Evolutionary conservation across 352 stramenopile species (phyloP).

Genomic region (Phytophthora ohioensis): DNA sequence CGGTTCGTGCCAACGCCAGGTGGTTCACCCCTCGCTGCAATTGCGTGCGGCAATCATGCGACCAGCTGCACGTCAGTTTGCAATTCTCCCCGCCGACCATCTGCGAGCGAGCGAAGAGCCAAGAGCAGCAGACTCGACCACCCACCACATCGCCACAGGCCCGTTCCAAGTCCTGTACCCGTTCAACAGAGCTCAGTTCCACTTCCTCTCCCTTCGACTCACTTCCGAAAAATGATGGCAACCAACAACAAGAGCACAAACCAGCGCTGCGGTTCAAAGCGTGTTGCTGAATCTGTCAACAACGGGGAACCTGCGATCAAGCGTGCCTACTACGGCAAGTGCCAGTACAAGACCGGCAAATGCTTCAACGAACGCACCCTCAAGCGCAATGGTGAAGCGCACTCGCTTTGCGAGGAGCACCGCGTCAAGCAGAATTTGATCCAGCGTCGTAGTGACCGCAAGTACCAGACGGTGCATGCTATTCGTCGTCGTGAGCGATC

Average conservation of each 20-base stretch:
- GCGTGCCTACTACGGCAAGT: constrained; percentile 78
- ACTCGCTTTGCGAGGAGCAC: constrained; percentile 88
- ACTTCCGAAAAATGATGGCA: constrained; percentile 47
- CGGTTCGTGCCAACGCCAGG: constrained; percentile 40
- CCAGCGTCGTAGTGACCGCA: constrained; percentile 85
- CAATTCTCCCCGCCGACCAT: constrained; percentile 51
- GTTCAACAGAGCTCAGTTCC: constrained; percentile 29
- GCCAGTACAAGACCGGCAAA: constrained; percentile 90
- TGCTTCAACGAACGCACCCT: constrained; percentile 89
- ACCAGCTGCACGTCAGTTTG: constrained; percentile 61
- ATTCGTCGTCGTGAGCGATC: constrained; percentile 82
- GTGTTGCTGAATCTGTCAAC: constrained; percentile 19
- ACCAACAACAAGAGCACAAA: constrained; percentile 30
- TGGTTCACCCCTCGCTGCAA: constrained; percentile 43
- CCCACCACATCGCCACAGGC: constrained; percentile 11
- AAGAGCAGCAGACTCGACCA: constrained; percentile 37
- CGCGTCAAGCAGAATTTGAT: constrained; percentile 88
- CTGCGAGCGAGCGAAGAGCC: constrained; percentile 39
- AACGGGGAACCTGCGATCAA: constrained; percentile 17
- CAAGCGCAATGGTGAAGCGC: constrained; percentile 84
- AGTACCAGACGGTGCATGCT: constrained; percentile 88
- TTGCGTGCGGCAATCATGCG: constrained; percentile 55
- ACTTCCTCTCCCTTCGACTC: constrained; percentile 29
- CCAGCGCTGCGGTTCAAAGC: constrained; percentile 29
- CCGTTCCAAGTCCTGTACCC: constrained; percentile 16